Evolutionary conservation across 441 rosid genomes (phyloP), one percentile per base, ranked within the genome.

Genomic region (Hypseocharis bilobata): DNA sequence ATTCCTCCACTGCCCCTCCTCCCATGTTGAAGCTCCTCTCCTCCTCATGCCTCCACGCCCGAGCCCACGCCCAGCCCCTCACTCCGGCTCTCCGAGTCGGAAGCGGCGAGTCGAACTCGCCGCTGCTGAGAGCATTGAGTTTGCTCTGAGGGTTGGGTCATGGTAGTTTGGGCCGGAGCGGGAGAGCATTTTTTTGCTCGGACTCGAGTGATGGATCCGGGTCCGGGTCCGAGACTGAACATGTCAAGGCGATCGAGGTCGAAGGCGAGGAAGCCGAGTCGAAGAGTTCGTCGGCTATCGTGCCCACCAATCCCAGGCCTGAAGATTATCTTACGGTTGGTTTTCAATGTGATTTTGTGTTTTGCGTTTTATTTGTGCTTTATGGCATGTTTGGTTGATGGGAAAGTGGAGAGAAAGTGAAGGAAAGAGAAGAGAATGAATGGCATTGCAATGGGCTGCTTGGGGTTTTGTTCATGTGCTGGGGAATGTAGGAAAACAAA

Each of bases 271-370:
- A 68, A 6, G 34, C 77, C 1, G 86, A 80, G 7, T 17, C 80
- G 19, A 87, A 82, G 69, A 77, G 80, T 16, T 84, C 89, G 1
- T 88, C 96, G 0, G 98, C 96, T 30, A 89, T 94, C 28, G 89
- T 94, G 29, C 72, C 96, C 0, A 85, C 89, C 26, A 70, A 72
- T 20, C 96, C 96, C 40, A 78, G 86, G 40, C 97, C 87, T 0
- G 98, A 94, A 70, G 98, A 94, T 81, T 94, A 86, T 72, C 81
- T 86, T 44, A 84, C 91, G 91, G 99, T 91, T 66, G 40, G 86
- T 65, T 0, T 14, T 7, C 22, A 47, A 13, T 28, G 27, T 25
- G 5, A 27, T 44, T 45, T 30, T 0, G 36, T 8, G 38, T 19
- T 71, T 51, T 69, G 13, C 14, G 14, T 7, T 30, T 28, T 28